Base-by-base conservation (phyloP, 2,329 filamentous ascomycete genomes). In the Thielaviopsis ethacetica region DNA sequence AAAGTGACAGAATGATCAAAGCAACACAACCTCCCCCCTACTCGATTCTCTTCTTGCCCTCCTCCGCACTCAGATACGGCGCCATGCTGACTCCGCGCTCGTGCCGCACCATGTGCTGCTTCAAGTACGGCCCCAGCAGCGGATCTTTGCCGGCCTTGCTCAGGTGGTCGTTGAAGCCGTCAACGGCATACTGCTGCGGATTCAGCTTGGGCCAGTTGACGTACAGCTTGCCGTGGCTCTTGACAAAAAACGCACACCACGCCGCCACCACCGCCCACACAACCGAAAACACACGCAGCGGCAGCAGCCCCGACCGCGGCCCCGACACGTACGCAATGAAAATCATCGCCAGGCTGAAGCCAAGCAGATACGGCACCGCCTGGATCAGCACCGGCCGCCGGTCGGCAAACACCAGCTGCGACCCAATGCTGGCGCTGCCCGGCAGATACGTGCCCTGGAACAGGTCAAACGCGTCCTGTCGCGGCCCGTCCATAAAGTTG, bases 181-280 rank as follows among this genome's bases (percentile, higher is more conserved):
- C 93, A 6, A 82, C 80, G 2, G 89, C 91, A 72, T 86, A 94
- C 2, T 88, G 82, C 17, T 89, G 84, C 12, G 90, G 91, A 70
- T 94, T 95, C 54, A 98, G 81, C 69, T 95, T 96, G 10, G 93
- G 93, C 93, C 94, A 98, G 73, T 96, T 80, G 80, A 97, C 93
- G 67, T 93, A 98, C 66, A 98, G 83, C 77, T 94, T 91, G 61
- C 93, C 93, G 68, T 96, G 87, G 54, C 73, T 79, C 66, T 83
- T 77, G 65, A 98, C 84, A 69, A 98, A 98, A 63, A 81, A 80
- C 54, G 82, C 74, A 62, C 80, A 83, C 79, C 87, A 94, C 15
- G 72, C 80, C 5, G 82, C 84, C 27, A 93, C 77, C 1, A 77
- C 71, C 3, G 86, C 71, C 79, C 86, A 96, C 66, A 95, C 78